Base-by-base conservation (phyloP, 1,284 basidiomycete species). In the Apiotrichum mycotoxinovorans region DNA sequence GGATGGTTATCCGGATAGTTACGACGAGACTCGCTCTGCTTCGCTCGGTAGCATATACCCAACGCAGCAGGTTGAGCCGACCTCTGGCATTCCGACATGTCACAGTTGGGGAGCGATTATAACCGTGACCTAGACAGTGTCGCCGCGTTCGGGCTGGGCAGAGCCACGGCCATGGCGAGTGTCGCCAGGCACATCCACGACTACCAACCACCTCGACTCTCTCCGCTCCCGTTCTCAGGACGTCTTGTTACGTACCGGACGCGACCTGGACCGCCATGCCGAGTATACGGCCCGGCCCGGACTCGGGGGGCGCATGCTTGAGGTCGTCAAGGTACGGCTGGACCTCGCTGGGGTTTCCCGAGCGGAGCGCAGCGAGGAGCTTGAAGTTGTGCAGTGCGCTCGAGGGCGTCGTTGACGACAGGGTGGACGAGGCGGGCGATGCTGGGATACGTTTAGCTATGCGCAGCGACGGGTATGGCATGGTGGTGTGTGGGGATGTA, bases 191-290 rank as follows among this genome's bases (percentile, higher is more conserved):
- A n/a, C n/a, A n/a, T n/a, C n/a, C n/a, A n/a, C n/a, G n/a, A n/a
- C n/a, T n/a, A n/a, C n/a, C n/a, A n/a, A n/a, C n/a, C n/a, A n/a
- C n/a, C n/a, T n/a, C n/a, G n/a, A n/a, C n/a, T n/a, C n/a, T n/a
- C n/a, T n/a, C n/a, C n/a, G n/a, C n/a, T n/a, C n/a, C n/a, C n/a
- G n/a, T n/a, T n/a, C n/a, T n/a, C n/a, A n/a, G n/a, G n/a, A n/a
- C n/a, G n/a, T n/a, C 44, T 22, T 18, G 44, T 8, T 37, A 81
- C 87, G 63, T 67, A 91, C 89, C 82, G 25, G 86, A 84, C 54
- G 86, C 89, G 68, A 92, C 92, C 51, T 89, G 83, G 17, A 95
- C 86, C 4, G 91, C 91, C 37, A 95, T 83, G 70, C 92, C 90
- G 9, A 95, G 80, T 0, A 91, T 85, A 7, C 87, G 84, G 25